A percentile compares a stretch with the other conserved stretches of the same genome.
Conservation (phyloP, 768 basidiomycete genomes). For the Suillus cothurnatus region DNA sequence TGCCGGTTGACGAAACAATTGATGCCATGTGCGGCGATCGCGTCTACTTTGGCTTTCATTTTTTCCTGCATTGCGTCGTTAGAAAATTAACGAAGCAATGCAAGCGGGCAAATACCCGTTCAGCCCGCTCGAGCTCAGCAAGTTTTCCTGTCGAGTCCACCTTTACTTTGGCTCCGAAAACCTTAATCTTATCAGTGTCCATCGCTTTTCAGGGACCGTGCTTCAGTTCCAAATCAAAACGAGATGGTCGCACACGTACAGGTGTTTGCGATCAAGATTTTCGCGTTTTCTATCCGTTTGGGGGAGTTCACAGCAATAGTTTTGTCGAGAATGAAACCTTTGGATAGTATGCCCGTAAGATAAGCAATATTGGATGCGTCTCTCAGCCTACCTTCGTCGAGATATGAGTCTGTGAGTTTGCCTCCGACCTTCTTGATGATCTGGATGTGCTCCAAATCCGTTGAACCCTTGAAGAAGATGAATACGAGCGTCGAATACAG, state of each 20-base stretch:
- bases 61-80: slow-evolving; percentile 69
- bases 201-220: slow-evolving; percentile 60
- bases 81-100: slow-evolving; percentile 1
- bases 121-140: slow-evolving; percentile 96
- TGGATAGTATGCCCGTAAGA: slow-evolving; percentile 4
- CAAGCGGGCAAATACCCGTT: slow-evolving; percentile 55
- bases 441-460: slow-evolving; percentile 96
- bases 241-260: slow-evolving; percentile 51
- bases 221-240: background rate
- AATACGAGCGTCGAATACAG: background rate
- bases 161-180: slow-evolving; percentile 95
- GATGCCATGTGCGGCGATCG: slow-evolving; percentile 92
- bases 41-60: slow-evolving; percentile 98
- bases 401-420: slow-evolving; percentile 96
- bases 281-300: slow-evolving; percentile 91
- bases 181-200: slow-evolving; percentile 99
- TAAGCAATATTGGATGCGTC: background rate
- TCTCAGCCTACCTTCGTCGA: slow-evolving; percentile 80
- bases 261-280: slow-evolving; percentile 98
- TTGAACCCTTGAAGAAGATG: slow-evolving; percentile 69
- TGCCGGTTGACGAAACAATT: slow-evolving; percentile 98
- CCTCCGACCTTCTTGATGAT: slow-evolving; percentile 99
- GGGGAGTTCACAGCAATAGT: slow-evolving; percentile 92
- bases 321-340: slow-evolving; percentile 98
- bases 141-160: slow-evolving; percentile 97